Base-by-base conservation (phyloP, 768 basidiomycete species). In the Kwoniella botswanensis region DNA sequence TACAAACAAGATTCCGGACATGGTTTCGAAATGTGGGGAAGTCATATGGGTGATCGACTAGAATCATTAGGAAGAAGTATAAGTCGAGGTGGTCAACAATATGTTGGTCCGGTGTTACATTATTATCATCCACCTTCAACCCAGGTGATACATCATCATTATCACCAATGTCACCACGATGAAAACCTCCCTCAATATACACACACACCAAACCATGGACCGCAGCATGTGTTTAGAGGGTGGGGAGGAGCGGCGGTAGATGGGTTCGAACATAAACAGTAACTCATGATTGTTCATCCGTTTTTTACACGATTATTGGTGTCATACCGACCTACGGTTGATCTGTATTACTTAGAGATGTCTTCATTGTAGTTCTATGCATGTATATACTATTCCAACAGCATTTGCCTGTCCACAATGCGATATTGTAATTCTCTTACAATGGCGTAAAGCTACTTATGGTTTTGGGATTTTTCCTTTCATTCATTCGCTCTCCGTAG, bases 401-500 rank as follows among this genome's bases (percentile, higher is more conserved):
- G 6, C 4, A 35, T 35, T 35, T 35, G 35, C 35, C 35, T 35
- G 6, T 35, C 35, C 35, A 35, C 35, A 35, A 7, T 35, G 35
- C 35, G 1, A 6, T 35, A 9, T 7, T 35, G 35, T 35, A 6
- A 35, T 35, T 6, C 35, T 0, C 35, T 35, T 35, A 7, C 35
- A 4, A 0, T 6, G 1, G 35, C 35, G 5, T 4, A 35, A 6
- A 4, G 6, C 7, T 35, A 35, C 1, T 1, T 35, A n/a, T n/a
- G n/a, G n/a, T n/a, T n/a, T n/a, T n/a, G n/a, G n/a, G n/a, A n/a
- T n/a, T n/a, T n/a, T n/a, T n/a, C n/a, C n/a, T 26, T 9, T 11
- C 54, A 69, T 63, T 6, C 63, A 67, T 60, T 58, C 26, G 52
- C 68, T 70, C 68, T 65, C 63, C 63, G 68, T 70, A 70, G 68